Conservation (phyloP, 176 grass and related monocot genomes). For the Rhynchospora pubera region DNA sequence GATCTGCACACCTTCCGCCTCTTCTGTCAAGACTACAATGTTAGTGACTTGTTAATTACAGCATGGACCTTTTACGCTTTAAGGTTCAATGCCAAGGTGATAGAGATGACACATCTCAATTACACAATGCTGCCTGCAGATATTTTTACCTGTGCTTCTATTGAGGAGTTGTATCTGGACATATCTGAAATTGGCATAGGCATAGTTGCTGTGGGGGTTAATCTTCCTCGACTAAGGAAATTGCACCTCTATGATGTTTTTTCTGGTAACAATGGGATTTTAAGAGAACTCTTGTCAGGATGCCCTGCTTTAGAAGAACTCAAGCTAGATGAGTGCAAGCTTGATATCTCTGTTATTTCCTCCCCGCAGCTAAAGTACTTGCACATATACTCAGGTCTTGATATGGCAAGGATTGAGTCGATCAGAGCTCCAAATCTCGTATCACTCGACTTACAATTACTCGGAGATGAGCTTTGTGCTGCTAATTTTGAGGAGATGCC, state of each 20-base stretch:
- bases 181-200: not conserved
- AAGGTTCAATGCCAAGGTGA: not conserved
- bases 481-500: not conserved
- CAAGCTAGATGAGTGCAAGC: not conserved
- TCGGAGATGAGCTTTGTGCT: not conserved
- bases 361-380: not conserved
- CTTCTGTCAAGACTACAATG: not conserved
- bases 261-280: not conserved
- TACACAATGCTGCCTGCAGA: not conserved
- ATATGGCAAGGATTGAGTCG: not conserved
- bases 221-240: conserved; percentile 7
- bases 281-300: not conserved
- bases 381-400: not conserved
- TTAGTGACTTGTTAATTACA: not conserved
- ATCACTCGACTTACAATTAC: not conserved
- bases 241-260: not conserved
- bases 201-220: not conserved
- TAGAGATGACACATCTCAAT: not conserved
- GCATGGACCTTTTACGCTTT: not conserved
- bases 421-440: not conserved
- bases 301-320: not conserved
- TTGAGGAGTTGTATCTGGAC: not conserved
- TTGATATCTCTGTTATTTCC: not conserved
- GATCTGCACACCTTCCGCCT: not conserved
- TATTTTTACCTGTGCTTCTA: not conserved